Percentiles rank a stretch among this genome's conserved stretches.
Evolutionary conservation across 2,329 filamentous ascomycete species (phyloP).

Genomic region (Penicillium sp.): DNA sequence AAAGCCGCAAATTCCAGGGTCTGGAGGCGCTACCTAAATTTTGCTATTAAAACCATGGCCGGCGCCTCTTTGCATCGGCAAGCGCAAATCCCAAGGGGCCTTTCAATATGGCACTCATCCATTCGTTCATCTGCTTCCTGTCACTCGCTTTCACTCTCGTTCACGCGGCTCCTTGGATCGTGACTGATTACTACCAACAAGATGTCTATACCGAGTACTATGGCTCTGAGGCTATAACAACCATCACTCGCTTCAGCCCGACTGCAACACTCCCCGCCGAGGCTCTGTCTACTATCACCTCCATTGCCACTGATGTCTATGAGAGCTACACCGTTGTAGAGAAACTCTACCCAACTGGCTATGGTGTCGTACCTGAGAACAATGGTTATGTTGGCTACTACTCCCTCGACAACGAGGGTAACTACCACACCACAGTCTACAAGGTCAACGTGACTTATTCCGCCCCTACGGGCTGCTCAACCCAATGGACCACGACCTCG

Average conservation of each 20-base stretch:
- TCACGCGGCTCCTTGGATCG: constrained; percentile 32
- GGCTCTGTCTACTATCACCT: constrained; percentile 28
- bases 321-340: constrained; percentile 28
- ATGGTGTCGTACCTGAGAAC: constrained; percentile 12
- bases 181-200: constrained; percentile 29
- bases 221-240: constrained; percentile 7
- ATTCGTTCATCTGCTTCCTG: constrained; percentile 25
- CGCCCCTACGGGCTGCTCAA: constrained; percentile 30
- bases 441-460: constrained; percentile 30
- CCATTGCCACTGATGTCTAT: constrained; percentile 15
- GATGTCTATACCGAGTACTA: constrained; percentile 11
- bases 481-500: constrained; percentile 30
- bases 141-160: constrained; percentile 24
- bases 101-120: constrained; percentile 24
- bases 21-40: not conserved
- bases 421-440: constrained; percentile 21
- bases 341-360: constrained; percentile 29
- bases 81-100: not conserved
- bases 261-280: constrained; percentile 25
- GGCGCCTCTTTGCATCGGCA: not conserved
- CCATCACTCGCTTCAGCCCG: constrained; percentile 21
- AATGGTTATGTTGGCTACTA: not conserved
- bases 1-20: not conserved
- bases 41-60: constrained; percentile 3
- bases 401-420: constrained; percentile 1